Evolutionary conservation across 179 eudicot species (phyloP).

Genomic region (Dionaea muscipula): DNA sequence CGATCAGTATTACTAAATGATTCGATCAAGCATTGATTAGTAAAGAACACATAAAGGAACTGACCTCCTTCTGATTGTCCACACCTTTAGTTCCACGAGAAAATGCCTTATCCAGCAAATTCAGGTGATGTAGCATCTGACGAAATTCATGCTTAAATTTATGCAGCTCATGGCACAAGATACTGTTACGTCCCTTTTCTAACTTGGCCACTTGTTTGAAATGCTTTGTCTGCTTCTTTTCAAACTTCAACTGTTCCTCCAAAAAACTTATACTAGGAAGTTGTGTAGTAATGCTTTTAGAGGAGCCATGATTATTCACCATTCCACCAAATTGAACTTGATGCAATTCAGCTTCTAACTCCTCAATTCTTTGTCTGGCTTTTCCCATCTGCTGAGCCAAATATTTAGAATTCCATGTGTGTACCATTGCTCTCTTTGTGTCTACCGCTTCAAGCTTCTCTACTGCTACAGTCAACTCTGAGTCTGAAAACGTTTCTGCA

Average conservation of each 20-base stretch:
- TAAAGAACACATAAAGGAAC: not conserved
- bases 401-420: slow-evolving; percentile 25
- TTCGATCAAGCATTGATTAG: not conserved
- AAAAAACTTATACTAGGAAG: slow-evolving; percentile 34
- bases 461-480: slow-evolving; percentile 23
- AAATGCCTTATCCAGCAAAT: slow-evolving; percentile 32
- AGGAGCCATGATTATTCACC: slow-evolving; percentile 15
- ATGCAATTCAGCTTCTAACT: slow-evolving; percentile 26
- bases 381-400: slow-evolving; percentile 25
- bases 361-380: slow-evolving; percentile 17
- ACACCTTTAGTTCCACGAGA: slow-evolving; percentile 25
- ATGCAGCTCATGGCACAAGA: slow-evolving; percentile 39
- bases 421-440: slow-evolving; percentile 21
- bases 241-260: slow-evolving; percentile 54
- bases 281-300: slow-evolving; percentile 14
- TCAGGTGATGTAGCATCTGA: slow-evolving; percentile 32
- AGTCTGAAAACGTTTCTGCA: not conserved
- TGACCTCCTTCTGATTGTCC: slow-evolving; percentile 37
- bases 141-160: slow-evolving; percentile 36
- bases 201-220: slow-evolving; percentile 52
- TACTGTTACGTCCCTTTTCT: slow-evolving; percentile 37
- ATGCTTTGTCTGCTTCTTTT: slow-evolving; percentile 62
- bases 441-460: slow-evolving; percentile 26
- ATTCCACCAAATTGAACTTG: slow-evolving; percentile 15
- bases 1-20: too few species aligned